Evolutionary conservation across 257 asterid species (phyloP).

Genomic region (Solanum chmielewskii): DNA sequence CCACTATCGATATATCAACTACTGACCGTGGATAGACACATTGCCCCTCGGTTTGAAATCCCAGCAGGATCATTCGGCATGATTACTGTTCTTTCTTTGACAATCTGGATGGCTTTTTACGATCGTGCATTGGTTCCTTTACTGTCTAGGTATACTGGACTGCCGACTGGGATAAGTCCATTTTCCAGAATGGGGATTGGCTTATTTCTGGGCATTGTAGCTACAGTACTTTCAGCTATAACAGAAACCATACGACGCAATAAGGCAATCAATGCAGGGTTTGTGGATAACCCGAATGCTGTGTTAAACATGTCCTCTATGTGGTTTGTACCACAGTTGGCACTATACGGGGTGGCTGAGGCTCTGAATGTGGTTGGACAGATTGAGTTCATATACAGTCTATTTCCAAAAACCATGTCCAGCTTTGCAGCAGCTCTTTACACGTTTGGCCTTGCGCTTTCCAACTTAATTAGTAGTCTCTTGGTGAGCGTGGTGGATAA

Average conservation of each 20-base stretch:
- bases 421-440: slow-evolving; percentile 11
- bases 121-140: slow-evolving; percentile 2
- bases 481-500: slow-evolving; percentile 2
- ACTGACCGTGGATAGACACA: slow-evolving; percentile 1
- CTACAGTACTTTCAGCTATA: slow-evolving; percentile 1
- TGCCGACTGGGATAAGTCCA: background rate
- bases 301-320: slow-evolving; percentile 8
- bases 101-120: slow-evolving; percentile 1
- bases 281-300: background rate
- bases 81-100: background rate
- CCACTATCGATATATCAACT: background rate
- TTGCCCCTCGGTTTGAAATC: background rate
- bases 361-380: slow-evolving; percentile 8
- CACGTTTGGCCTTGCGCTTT: background rate
- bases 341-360: slow-evolving; percentile 5
- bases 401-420: slow-evolving; percentile 10
- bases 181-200: slow-evolving; percentile 7
- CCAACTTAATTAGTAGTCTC: background rate
- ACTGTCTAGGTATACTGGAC: background rate
- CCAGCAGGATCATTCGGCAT: slow-evolving; percentile 12
- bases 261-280: background rate
- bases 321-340: slow-evolving; percentile 11
- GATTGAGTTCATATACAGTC: slow-evolving; percentile 8
- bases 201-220: background rate
- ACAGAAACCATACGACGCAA: slow-evolving; percentile 1